Percentiles rank a stretch among this genome's conserved stretches.
Conservation (phyloP, 331 rosid species). For the Stylosanthes scabra region DNA sequence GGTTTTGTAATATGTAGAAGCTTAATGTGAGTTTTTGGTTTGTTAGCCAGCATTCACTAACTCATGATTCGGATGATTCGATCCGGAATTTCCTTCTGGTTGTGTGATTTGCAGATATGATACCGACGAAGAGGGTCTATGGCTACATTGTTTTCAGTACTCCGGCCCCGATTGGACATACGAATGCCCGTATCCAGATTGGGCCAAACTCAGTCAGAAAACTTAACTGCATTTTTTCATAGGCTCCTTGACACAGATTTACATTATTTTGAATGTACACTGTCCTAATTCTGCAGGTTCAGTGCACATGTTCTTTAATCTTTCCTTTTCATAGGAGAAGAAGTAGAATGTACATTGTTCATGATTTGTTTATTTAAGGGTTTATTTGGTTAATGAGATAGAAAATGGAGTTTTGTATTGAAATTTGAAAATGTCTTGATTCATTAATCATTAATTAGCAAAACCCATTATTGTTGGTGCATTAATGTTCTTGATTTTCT, state of each 20-base stretch:
- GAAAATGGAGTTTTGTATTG: constrained; percentile 8
- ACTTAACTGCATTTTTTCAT: constrained; percentile 2
- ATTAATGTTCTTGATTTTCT: neutral
- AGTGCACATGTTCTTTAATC: constrained; percentile 4
- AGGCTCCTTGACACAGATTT: constrained; percentile 7
- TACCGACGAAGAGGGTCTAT: constrained; percentile 73
- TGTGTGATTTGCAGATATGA: constrained; percentile 66
- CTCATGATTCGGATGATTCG: constrained; percentile 19
- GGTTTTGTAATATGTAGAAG: neutral
- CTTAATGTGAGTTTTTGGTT: neutral
- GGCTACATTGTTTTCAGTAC: constrained; percentile 87
- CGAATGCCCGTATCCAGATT: constrained; percentile 89
- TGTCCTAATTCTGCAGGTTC: constrained; percentile 6
- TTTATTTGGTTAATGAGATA: neutral
- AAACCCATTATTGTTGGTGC: constrained; percentile 2
- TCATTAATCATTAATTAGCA: no score
- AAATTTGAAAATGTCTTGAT: constrained; percentile 7
- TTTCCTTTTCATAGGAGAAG: neutral
- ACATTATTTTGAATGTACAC: neutral
- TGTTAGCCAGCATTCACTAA: constrained; percentile 20
- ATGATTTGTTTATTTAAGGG: neutral
- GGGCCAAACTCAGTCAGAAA: constrained; percentile 68
- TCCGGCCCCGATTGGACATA: constrained; percentile 92
- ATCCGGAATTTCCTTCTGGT: constrained; percentile 11
- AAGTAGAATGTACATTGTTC: neutral